phyloP scores from a whole-genome alignment of 495 filamentous ascomycete genomes.

The Eremomyces bilateralis region DNA sequence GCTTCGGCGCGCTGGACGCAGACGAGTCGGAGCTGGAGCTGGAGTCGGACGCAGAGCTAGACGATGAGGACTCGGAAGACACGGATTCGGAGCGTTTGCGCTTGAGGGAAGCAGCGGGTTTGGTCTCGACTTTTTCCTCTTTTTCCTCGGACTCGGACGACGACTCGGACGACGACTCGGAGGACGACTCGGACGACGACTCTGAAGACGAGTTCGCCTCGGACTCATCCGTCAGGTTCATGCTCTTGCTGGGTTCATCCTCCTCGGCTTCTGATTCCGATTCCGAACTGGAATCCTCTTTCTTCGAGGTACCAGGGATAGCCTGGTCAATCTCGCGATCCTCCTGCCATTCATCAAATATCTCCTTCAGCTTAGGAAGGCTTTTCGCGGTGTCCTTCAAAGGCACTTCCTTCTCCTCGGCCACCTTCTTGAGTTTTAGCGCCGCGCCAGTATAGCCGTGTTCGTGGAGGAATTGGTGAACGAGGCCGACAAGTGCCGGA shows the following conservation, averaged over 20 bases:
- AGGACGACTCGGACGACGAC: neutral
- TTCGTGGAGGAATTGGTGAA: neutral
- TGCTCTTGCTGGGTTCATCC: neutral
- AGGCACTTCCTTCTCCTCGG: neutral
- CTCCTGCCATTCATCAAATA: neutral
- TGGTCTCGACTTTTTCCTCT: too few species aligned
- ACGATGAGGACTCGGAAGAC: neutral
- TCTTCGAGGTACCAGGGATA: neutral
- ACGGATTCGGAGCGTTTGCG: slow-evolving; percentile 2
- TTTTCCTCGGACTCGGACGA: slow-evolving; percentile 5
- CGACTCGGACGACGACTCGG: slow-evolving; percentile 5
- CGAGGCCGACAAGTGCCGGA: neutral
- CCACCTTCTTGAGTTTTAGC: neutral
- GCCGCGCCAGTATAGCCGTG: neutral
- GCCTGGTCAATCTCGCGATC: neutral
- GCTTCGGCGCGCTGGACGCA: too few species aligned
- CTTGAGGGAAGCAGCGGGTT: too few species aligned
- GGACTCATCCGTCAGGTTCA: neutral
- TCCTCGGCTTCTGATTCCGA: slow-evolving; percentile 6
- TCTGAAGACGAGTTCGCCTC: neutral
- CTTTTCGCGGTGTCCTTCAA: neutral
- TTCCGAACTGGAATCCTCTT: slow-evolving; percentile 8
- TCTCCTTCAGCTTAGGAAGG: neutral
- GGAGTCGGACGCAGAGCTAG: slow-evolving; percentile 5
- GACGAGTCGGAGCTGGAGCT: slow-evolving; percentile 8